A percentile compares a stretch with the other conserved stretches of the same genome.
These are phyloP conservation scores for Coemansia sp. DNA, from an alignment of 192 early-diverging fungal genomes.

Conservation along the genomic window DNA sequence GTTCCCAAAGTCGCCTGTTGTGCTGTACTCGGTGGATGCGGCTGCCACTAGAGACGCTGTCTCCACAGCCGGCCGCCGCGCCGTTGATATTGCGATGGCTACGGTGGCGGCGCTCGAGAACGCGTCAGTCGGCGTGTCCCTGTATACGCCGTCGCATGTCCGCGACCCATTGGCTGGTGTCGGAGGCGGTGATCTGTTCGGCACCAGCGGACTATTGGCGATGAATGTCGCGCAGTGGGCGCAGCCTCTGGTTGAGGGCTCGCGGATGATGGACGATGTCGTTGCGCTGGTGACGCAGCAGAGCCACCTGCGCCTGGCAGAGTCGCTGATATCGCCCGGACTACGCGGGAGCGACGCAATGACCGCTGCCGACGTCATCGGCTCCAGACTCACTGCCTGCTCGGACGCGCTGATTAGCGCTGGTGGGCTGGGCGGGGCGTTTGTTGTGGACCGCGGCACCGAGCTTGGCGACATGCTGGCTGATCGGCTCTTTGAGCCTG, in stretches of 20 bases:
- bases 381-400: slow-evolving; percentile 18
- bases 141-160: slow-evolving; percentile 23
- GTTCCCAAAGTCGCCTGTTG: slow-evolving; percentile 63
- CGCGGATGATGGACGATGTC: slow-evolving; percentile 27
- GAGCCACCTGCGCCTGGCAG: slow-evolving; percentile 25
- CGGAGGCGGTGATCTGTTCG: neutral
- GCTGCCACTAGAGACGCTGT: slow-evolving; percentile 3
- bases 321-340: slow-evolving; percentile 34
- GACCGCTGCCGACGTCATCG: slow-evolving; percentile 13
- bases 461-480: slow-evolving; percentile 15
- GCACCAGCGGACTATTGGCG: slow-evolving; percentile 28
- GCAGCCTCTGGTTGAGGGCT: slow-evolving; percentile 22
- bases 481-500: slow-evolving; percentile 1
- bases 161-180: neutral
- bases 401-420: slow-evolving; percentile 7
- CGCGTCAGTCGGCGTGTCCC: slow-evolving; percentile 36
- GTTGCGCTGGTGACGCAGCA: slow-evolving; percentile 42
- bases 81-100: slow-evolving; percentile 28
- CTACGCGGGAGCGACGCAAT: slow-evolving; percentile 5
- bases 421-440: slow-evolving; percentile 18
- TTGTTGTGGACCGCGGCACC: slow-evolving; percentile 45
- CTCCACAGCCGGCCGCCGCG: slow-evolving; percentile 1
- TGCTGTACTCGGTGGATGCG: slow-evolving; percentile 57
- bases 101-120: slow-evolving; percentile 22
- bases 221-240: slow-evolving; percentile 40